Percentiles rank a stretch among this genome's conserved stretches.
Conservation (phyloP, 2,329 filamentous ascomycete species). For the Leptodontidium sp. region DNA sequence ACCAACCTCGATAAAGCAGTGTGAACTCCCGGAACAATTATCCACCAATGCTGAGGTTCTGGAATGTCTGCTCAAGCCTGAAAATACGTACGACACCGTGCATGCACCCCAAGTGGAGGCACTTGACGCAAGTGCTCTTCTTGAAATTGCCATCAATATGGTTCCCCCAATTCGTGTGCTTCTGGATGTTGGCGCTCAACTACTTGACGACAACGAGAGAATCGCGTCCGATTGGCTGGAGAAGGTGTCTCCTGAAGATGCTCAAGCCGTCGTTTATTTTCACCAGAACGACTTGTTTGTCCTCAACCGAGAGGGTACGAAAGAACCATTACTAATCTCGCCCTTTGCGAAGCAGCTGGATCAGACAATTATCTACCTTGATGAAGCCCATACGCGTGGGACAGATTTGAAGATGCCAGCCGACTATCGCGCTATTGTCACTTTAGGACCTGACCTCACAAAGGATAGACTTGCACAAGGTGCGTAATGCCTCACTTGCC, state of each 20-base stretch:
- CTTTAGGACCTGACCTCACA: conserved; percentile 63
- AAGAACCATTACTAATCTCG: conserved; percentile 63
- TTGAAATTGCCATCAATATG: conserved; percentile 54
- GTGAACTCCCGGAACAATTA: conserved; percentile 60
- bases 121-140: conserved; percentile 52
- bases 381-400: conserved; percentile 74
- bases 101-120: conserved; percentile 32
- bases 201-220: conserved; percentile 68
- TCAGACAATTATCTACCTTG: conserved; percentile 51
- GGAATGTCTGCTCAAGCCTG: conserved; percentile 60
- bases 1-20: conserved; percentile 55
- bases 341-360: conserved; percentile 64
- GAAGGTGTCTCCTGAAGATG: conserved; percentile 32
- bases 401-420: conserved; percentile 70
- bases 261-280: conserved; percentile 64
- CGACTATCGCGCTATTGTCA: conserved; percentile 69
- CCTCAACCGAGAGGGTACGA: conserved; percentile 55
- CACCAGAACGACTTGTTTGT: conserved; percentile 64
- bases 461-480: conserved; percentile 49
- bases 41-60: conserved; percentile 76
- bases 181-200: conserved; percentile 75
- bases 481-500: conserved; percentile 8
- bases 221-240: conserved; percentile 64
- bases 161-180: conserved; percentile 61
- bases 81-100: conserved; percentile 54